Conservation (phyloP, 73 alveolate genomes). For the Stentor roeselii region DNA sequence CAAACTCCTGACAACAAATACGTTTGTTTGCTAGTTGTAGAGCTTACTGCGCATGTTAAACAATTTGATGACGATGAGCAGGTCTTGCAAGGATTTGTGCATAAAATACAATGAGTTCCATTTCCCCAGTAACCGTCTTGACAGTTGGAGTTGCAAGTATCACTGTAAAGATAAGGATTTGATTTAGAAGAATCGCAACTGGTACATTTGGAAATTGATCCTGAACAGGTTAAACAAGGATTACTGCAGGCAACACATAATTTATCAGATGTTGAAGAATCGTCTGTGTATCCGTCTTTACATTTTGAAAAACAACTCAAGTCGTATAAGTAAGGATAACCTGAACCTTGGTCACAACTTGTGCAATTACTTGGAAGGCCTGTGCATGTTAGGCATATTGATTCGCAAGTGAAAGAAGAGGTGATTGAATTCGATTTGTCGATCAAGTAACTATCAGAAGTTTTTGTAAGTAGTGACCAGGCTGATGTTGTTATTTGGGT, state of each 20-base stretch:
- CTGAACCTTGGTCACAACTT: not conserved
- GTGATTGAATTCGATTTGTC: not conserved
- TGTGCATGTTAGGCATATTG: not conserved
- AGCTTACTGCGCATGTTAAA: not conserved
- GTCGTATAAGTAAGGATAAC: not conserved
- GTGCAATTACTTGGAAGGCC: not conserved
- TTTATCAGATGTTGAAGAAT: not conserved
- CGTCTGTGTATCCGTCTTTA: not conserved
- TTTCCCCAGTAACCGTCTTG: conserved; percentile 1
- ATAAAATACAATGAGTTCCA: not conserved
- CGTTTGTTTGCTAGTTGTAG: not conserved
- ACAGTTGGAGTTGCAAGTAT: not conserved
- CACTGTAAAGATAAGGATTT: not conserved
- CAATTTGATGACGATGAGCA: not conserved
- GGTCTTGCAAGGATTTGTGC: conserved; percentile 14
- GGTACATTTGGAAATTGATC: not conserved
- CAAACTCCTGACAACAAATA: not conserved
- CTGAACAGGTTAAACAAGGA: not conserved
- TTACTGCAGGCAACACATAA: not conserved
- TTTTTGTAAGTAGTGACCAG: not conserved
- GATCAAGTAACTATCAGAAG: not conserved
- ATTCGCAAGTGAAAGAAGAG: conserved; percentile 5
- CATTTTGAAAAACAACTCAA: not conserved
- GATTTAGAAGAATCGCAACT: not conserved
- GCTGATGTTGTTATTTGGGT: conserved; percentile 3